Base-by-base conservation (phyloP, 768 basidiomycete species). In the Pleurotus djamor region DNA sequence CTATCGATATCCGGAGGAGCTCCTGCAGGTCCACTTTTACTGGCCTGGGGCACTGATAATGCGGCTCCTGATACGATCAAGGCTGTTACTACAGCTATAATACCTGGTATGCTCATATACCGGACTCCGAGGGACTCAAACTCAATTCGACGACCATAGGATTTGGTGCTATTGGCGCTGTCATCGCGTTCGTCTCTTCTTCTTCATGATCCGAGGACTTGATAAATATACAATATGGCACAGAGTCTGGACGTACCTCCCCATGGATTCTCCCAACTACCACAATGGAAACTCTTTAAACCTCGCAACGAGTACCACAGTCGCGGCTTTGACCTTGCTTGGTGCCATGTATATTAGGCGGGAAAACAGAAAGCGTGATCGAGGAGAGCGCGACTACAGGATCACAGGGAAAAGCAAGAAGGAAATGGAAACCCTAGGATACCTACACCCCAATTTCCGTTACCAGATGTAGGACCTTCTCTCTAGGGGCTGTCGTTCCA, bases 41-140 rank as follows among this genome's bases (percentile, higher is more conserved):
- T 81, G 21, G 71, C 77, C 4, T 81, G 81, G 81, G 79, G 69
- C 14, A 76, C 77, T 16, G 79, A 80, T 59, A 82, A 82, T 59
- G 76, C 80, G 2, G 76, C 79, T 0, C 81, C 80, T 2, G 79
- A 81, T 60, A 82, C 81, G 7, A 73, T 81, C 58, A 70, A 76
- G 48, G 79, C 79, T 2, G 76, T 81, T 12, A 73, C 73, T 1
- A 77, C 77, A 28, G 80, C 76, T 3, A 65, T 78, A 6, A 75
- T 83, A 48, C 75, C 79, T 35, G 77, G 77, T 71, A 60, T 16
- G 58, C 57, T n/a, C 28, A 10, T 52, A 6, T 28, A 3, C 21
- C 21, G 21, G 1, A 28, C 21, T 28, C 3, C 21, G 21, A 28
- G 21, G 21, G 21, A 4, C 8, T 52, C 33, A 45, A 41, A 34